Percentiles rank a stretch among this genome's conserved stretches.
phyloP scores from a whole-genome alignment of 306 rosid species.

The Cajanus cajan region DNA sequence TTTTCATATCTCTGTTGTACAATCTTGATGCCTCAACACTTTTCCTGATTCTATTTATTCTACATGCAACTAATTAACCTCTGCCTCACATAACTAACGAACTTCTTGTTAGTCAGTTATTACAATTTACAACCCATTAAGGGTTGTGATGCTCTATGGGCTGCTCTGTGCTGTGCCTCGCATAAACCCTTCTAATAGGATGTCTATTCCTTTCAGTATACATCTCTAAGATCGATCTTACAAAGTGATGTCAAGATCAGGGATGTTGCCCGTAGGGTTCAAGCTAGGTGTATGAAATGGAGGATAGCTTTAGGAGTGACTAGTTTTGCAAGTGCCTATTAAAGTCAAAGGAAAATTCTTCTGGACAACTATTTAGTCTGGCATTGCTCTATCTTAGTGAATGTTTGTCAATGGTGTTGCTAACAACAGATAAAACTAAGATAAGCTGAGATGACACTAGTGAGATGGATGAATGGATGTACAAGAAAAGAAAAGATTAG shows the following conservation, averaged over 20 bases:
- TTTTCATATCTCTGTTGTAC: not conserved
- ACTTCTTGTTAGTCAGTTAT: not conserved
- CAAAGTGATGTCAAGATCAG: not conserved
- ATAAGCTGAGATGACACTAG: slow-evolving; percentile 12
- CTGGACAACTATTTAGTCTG: not conserved
- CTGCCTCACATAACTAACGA: not conserved
- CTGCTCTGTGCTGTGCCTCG: not conserved
- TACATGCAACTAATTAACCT: not conserved
- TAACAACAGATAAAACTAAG: not conserved
- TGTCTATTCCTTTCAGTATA: not conserved
- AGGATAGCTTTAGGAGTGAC: not conserved
- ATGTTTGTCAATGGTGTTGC: slow-evolving; percentile 1
- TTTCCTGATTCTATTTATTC: not conserved
- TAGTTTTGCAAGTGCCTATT: not conserved
- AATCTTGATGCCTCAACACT: not conserved
- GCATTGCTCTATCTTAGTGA: not conserved
- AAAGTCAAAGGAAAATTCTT: not conserved
- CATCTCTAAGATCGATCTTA: not conserved
- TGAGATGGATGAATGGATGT: not conserved
- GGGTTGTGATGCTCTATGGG: not conserved
- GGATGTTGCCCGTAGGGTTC: not conserved
- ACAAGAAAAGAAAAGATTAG: not conserved
- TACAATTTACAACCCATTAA: not conserved
- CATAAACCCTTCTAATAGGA: not conserved
- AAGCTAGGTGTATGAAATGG: not conserved